Conservation (phyloP, 768 basidiomycete species). For the Thelephora ganbajun region DNA sequence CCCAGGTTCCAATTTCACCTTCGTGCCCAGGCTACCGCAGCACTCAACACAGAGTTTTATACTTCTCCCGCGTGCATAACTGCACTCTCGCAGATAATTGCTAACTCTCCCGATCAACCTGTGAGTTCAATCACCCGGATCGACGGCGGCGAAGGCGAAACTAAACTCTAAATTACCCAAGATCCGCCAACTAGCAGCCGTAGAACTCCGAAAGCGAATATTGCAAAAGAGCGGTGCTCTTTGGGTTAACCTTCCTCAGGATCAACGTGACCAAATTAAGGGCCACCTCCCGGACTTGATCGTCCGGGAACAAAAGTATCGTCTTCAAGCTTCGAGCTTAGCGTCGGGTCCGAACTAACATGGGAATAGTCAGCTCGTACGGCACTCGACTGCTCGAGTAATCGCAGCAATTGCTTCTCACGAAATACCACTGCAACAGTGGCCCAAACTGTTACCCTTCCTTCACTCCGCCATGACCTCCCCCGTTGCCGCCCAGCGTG, state of each 20-base stretch:
- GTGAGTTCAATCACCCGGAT: slow-evolving; percentile 33
- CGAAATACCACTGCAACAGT: slow-evolving; percentile 67
- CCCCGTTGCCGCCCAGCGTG: slow-evolving; percentile 58
- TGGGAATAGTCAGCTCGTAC: slow-evolving; percentile 62
- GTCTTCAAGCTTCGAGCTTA: slow-evolving; percentile 7
- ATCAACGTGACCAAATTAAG: slow-evolving; percentile 76
- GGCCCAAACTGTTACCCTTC: slow-evolving; percentile 83
- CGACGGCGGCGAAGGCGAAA: background rate
- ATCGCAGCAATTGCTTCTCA: slow-evolving; percentile 85
- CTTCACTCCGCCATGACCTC: slow-evolving; percentile 69
- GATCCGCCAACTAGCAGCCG: slow-evolving; percentile 94
- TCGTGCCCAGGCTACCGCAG: slow-evolving; percentile 63
- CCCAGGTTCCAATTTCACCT: background rate
- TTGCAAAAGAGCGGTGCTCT: slow-evolving; percentile 63
- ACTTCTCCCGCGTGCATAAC: slow-evolving; percentile 84
- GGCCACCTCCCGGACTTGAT: slow-evolving; percentile 64
- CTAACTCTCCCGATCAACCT: slow-evolving; percentile 68
- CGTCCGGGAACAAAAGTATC: slow-evolving; percentile 66
- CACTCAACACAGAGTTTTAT: slow-evolving; percentile 87
- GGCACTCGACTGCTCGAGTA: slow-evolving; percentile 85
- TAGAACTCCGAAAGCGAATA: slow-evolving; percentile 92
- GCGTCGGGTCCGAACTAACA: slow-evolving; percentile 6
- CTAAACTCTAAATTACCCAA: slow-evolving; percentile 16
- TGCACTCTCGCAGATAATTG: slow-evolving; percentile 77
- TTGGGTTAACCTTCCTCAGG: slow-evolving; percentile 61